phyloP scores from a whole-genome alignment of 2,329 filamentous ascomycete genomes.

The Scedosporium boydii region DNA sequence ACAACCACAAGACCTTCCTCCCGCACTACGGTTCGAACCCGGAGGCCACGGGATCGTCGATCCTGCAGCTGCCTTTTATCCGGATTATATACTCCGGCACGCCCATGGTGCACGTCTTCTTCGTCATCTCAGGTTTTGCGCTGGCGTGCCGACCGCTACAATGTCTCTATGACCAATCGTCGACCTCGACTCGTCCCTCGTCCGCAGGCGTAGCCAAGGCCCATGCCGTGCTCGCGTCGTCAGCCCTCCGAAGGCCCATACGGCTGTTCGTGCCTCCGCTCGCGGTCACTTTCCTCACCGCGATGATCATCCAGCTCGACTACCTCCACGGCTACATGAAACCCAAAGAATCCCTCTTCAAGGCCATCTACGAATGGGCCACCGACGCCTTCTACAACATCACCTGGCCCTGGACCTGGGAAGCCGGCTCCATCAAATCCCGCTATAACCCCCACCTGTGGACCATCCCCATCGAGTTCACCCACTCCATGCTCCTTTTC shows the following conservation, averaged over 20 bases:
- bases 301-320: conserved; percentile 33
- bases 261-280: conserved; percentile 42
- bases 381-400: conserved; percentile 16
- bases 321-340: conserved; percentile 39
- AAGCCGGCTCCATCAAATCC: conserved; percentile 13
- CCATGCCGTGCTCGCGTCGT: conserved; percentile 34
- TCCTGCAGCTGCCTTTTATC: conserved; percentile 42
- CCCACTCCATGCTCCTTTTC: conserved; percentile 49
- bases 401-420: conserved; percentile 14
- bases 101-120: conserved; percentile 51
- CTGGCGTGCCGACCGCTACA: conserved; percentile 44
- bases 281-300: conserved; percentile 38
- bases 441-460: conserved; percentile 49
- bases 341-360: conserved; percentile 24
- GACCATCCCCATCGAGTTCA: conserved; percentile 54
- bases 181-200: conserved; percentile 38
- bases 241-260: conserved; percentile 41
- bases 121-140: conserved; percentile 53
- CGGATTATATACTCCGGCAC: conserved; percentile 45
- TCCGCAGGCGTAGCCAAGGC: conserved; percentile 31
- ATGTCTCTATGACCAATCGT: conserved; percentile 29
- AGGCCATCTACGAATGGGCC: conserved; percentile 36
- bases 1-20: conserved; percentile 10
- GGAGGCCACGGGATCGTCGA: conserved; percentile 23
- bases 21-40: conserved; percentile 34